Conservation (phyloP, 75 land plant genomes). For the Chamaecyparis obtusa region DNA sequence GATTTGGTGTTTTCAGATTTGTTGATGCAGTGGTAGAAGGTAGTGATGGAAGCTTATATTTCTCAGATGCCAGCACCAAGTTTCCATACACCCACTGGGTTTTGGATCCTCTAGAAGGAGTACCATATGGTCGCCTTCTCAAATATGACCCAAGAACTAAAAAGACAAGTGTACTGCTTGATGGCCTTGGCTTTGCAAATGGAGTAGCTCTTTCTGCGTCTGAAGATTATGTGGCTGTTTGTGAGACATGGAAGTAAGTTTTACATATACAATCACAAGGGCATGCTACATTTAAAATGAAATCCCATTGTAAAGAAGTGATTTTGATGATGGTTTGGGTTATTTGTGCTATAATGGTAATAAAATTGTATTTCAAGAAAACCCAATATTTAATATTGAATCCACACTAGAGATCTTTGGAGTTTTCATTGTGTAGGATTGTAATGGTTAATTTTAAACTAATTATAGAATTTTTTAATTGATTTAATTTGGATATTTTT, state of each 20-base stretch:
- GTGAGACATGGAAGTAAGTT: slow-evolving; percentile 70
- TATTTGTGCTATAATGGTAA: too few relatives aligned
- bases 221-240: slow-evolving; percentile 56
- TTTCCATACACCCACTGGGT: slow-evolving; percentile 28
- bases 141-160: slow-evolving; percentile 57
- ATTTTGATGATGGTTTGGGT: background rate
- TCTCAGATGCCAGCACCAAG: slow-evolving; percentile 69
- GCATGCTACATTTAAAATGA: background rate
- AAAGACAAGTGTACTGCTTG: slow-evolving; percentile 45
- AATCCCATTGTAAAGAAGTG: background rate
- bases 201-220: slow-evolving; percentile 68
- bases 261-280: background rate
- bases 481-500: too few relatives aligned
- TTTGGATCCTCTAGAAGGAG: slow-evolving; percentile 58
- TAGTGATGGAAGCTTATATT: slow-evolving; percentile 69
- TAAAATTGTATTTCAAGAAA: too few relatives aligned
- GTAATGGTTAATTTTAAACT: too few relatives aligned
- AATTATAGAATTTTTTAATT: too few relatives aligned
- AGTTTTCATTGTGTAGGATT: too few relatives aligned
- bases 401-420: too few relatives aligned
- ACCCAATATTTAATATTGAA: too few relatives aligned
- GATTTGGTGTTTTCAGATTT: slow-evolving; percentile 31
- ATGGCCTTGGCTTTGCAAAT: slow-evolving; percentile 58
- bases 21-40: slow-evolving; percentile 65
- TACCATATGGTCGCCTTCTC: slow-evolving; percentile 71